Base-by-base conservation (phyloP, 139 green algal species). In the Volvox africanus region DNA sequence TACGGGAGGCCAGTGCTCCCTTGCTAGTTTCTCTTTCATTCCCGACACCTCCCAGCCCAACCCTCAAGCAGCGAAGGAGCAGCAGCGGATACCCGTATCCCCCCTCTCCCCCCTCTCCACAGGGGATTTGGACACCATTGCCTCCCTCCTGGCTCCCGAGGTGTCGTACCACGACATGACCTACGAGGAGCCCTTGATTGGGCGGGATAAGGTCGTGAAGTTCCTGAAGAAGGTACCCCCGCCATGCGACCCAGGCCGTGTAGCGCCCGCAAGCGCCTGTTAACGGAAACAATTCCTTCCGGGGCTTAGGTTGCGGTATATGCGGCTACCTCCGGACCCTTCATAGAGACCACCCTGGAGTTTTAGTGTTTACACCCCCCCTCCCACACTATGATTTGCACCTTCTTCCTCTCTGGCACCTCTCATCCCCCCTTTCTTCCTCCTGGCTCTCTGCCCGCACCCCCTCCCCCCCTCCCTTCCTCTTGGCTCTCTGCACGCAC, bases 131-230 rank as follows among this genome's bases (percentile, higher is more conserved):
- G 94, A 93, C 21, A 88, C 86, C 3, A 95, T 98, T 22, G 78
- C 93, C 26, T 33, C 73, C 1, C 87, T 98, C 55, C 93, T 98
- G 80, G 94, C 94, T 11, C 92, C 96, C 2, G 92, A 98, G 30
- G 93, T 94, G 26, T 85, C 82, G 6, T 97, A 97, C 35, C 93
- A 94, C 44, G 88, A 91, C 85, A 84, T 91, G 89, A 94, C 98
- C 18, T 97, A 97, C 80, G 93, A 95, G 84, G 95, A 98, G 44
- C 93, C 97, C 11, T 97, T 97, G 61, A 67, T 81, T 65, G 97
- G 97, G 0, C 85, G 93, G 28, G 80, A 91, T 9, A 93, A 90
- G 2, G 91, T 98, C 11, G 76, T 94, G 20, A 33, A 37, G 0
- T 98, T 96, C 88, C 96, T 98, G n/a, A 84, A 91, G 2, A 97